A percentile compares a stretch with the other conserved stretches of the same genome.
phyloP scores from a whole-genome alignment of 148 eudicot genomes.

The Fagopyrum tataricum region DNA sequence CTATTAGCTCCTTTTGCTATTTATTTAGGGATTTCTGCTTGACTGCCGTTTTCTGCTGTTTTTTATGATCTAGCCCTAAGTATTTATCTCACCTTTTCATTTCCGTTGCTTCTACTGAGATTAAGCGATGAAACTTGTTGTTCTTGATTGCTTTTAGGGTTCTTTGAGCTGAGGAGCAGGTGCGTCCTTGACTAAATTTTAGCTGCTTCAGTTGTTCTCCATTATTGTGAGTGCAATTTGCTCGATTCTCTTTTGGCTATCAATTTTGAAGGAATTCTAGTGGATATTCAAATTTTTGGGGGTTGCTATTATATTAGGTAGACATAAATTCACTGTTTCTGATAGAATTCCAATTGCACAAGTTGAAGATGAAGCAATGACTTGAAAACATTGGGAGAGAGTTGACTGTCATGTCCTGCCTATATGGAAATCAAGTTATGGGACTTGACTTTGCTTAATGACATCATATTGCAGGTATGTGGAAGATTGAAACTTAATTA shows the following conservation, averaged over 20 bases:
- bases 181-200: not conserved
- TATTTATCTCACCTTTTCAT: not conserved
- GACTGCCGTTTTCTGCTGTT: not conserved
- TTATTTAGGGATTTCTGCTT: not conserved
- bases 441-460: not conserved
- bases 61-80: not conserved
- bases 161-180: not conserved
- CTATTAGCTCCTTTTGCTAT: not conserved
- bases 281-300: not conserved
- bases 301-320: not conserved
- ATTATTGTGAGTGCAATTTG: too few species aligned
- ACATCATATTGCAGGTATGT: constrained; percentile 31
- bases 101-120: not conserved
- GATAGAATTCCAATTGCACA: not conserved
- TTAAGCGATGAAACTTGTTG: not conserved
- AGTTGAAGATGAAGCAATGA: not conserved
- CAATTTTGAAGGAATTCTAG: too few species aligned
- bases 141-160: not conserved
- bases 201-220: too few species aligned
- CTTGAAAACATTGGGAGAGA: not conserved
- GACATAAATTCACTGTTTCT: not conserved
- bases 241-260: too few species aligned
- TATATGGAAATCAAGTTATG: not conserved
- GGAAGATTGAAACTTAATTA: constrained; percentile 16
- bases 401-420: not conserved